Evolutionary conservation across 805 yeast species (phyloP).

Genomic region (Candida broadrunensis): DNA sequence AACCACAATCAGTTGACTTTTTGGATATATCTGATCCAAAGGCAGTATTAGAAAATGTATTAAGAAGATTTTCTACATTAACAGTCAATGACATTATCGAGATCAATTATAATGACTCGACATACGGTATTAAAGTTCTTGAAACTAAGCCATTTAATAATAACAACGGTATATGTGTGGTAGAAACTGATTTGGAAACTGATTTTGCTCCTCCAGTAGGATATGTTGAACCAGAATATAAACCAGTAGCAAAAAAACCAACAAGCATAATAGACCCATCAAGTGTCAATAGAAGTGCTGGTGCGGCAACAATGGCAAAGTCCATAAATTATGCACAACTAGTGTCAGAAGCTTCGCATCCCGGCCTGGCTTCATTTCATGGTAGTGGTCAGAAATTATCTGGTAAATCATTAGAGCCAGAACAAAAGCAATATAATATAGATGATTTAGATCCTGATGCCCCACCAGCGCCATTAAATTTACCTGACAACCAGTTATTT

Average conservation of each 20-base stretch:
- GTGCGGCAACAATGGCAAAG: constrained; percentile 74
- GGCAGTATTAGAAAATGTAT: constrained; percentile 91
- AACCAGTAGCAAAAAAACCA: constrained; percentile 39
- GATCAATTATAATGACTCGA: constrained; percentile 74
- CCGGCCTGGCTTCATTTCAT: constrained; percentile 31
- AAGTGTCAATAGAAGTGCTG: constrained; percentile 35
- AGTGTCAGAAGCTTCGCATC: constrained; percentile 39
- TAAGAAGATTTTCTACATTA: constrained; percentile 85
- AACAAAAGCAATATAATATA: constrained; percentile 24
- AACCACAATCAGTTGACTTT: constrained; percentile 93
- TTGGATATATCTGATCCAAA: constrained; percentile 93
- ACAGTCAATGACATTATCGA: constrained; percentile 84
- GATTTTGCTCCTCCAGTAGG: constrained; percentile 99
- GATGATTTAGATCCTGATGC: constrained; percentile 52
- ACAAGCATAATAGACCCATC: constrained; percentile 30
- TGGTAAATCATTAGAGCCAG: constrained; percentile 45
- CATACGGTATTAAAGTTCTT: constrained; percentile 76
- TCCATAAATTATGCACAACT: constrained; percentile 63
- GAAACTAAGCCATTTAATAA: constrained; percentile 79
- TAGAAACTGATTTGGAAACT: constrained; percentile 94
- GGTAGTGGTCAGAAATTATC: constrained; percentile 74
- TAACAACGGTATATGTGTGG: constrained; percentile 78
- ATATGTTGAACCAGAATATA: constrained; percentile 83
- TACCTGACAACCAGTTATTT: constrained; percentile 85
- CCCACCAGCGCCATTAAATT: constrained; percentile 64